Base-by-base conservation (phyloP, 768 basidiomycete species). In the Pleurotus citrinopileatus region DNA sequence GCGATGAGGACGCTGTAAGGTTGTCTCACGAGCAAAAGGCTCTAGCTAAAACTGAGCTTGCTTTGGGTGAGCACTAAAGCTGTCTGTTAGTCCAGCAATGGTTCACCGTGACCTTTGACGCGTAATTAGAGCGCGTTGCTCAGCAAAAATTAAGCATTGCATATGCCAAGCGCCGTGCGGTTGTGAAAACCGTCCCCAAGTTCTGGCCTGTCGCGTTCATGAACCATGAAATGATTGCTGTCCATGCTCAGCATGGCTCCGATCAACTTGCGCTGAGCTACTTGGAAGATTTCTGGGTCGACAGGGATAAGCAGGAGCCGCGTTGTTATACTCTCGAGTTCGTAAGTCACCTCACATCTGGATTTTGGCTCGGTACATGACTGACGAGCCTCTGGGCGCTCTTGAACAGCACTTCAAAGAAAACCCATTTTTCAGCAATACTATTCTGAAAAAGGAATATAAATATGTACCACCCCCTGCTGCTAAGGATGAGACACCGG, bases 121-220 rank as follows among this genome's bases (percentile, higher is more conserved):
- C 28, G 29, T 56, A 53, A 40, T 27, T 62, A 91, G 90, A 92
- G 66, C 84, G 83, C 56, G 77, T 78, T 58, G 80, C 82, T 27
- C 78, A 86, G 61, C 66, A 76, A 55, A 76, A 76, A 52, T 70
- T 90, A 55, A 63, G 67, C 13, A 81, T 86, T 32, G 81, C 82
- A 22, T 92, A 86, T 62, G 80, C 84, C 65, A 84, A 80, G 69
- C 84, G 91, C 60, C 87, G 90, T 45, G 75, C 74, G 55, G 70
- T 85, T 42, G 69, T 82, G 43, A 86, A 86, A 69, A 67, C 69
- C 22, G 90, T 94, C 64, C 68, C 78, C 53, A 87, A 86, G 65
- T 93, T 93, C 73, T 94, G 91, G 91, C 81, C 88, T n/a, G 79
- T 88, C 57, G 88, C 91, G 38, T 73, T 94, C 61, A 80, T 90